A percentile compares a stretch with the other conserved stretches of the same genome.
These are phyloP conservation scores for Rhizomucor miehei DNA, from an alignment of 371 early-diverging fungal species.

Conservation along the genomic window DNA sequence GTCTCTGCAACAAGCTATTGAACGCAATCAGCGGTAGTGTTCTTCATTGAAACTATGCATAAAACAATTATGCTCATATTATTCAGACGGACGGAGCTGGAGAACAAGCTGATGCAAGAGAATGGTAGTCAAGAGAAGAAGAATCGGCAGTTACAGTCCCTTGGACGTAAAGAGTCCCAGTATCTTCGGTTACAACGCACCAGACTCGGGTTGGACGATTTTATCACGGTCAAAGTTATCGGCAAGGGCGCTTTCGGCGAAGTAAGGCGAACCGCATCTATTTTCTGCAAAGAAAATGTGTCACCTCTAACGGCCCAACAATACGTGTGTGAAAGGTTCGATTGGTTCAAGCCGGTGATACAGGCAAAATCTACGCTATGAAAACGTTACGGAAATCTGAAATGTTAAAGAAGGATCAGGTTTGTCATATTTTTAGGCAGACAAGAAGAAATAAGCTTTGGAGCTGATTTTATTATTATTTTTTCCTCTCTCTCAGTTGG, in stretches of 20 bases:
- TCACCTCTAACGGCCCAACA: neutral
- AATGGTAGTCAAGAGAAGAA: conserved; percentile 86
- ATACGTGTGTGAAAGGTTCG: conserved; percentile 61
- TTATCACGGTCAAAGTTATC: conserved; percentile 96
- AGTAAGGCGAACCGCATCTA: conserved; percentile 35
- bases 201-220: conserved; percentile 92
- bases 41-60: neutral
- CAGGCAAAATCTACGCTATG: conserved; percentile 98
- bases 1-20: conserved; percentile 83
- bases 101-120: conserved; percentile 71
- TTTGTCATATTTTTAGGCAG: conserved; percentile 17
- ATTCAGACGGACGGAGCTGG: conserved; percentile 74
- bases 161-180: conserved; percentile 91
- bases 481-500: conserved; percentile 52
- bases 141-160: conserved; percentile 70
- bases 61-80: neutral
- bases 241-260: conserved; percentile 99
- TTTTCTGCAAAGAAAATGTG: neutral
- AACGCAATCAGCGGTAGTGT: conserved; percentile 76
- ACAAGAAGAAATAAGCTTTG: neutral
- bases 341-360: conserved; percentile 93
- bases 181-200: conserved; percentile 91
- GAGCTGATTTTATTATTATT: conserved; percentile 3
- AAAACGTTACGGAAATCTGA: conserved; percentile 94
- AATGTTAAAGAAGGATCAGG: conserved; percentile 97